Conservation (phyloP, 371 early-diverging fungal species). For the Mucor plumbeus region DNA sequence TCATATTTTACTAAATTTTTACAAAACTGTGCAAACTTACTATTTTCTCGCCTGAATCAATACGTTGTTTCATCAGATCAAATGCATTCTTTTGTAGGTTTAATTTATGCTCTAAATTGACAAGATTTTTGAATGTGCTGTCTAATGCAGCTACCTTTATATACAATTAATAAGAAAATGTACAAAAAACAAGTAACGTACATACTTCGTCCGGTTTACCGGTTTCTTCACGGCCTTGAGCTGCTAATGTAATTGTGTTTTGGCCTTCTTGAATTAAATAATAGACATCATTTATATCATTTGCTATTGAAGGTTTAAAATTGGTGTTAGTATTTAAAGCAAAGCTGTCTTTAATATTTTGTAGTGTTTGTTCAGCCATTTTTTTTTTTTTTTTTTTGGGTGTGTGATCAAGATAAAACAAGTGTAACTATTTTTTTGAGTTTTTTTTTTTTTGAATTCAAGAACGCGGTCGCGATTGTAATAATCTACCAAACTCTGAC, state of each 20-base stretch:
- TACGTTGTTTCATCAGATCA: background rate
- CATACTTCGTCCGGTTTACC: constrained; percentile 11
- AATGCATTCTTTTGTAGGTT: constrained; percentile 7
- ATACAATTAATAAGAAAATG: background rate
- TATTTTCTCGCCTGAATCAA: constrained; percentile 10
- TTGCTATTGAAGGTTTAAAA: background rate
- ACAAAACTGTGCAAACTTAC: background rate
- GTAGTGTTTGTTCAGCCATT: background rate
- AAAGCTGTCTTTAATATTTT: background rate
- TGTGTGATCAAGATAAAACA: no score
- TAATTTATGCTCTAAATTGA: constrained; percentile 20
- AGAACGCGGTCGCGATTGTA: no score
- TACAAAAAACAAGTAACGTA: background rate
- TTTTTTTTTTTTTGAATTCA: no score
- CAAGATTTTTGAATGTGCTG: constrained; percentile 10
- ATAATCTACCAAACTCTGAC: no score
- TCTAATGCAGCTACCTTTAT: constrained; percentile 13
- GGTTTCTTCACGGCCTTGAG: constrained; percentile 19
- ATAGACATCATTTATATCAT: background rate
- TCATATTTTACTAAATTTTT: background rate
- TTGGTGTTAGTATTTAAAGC: background rate
- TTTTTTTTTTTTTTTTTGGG: no score
- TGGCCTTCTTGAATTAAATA: constrained; percentile 14
- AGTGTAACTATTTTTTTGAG: no score
- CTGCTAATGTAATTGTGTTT: constrained; percentile 5